Base-by-base conservation (phyloP, 805 yeast genomes). In the Dipodascopsis tothii region DNA sequence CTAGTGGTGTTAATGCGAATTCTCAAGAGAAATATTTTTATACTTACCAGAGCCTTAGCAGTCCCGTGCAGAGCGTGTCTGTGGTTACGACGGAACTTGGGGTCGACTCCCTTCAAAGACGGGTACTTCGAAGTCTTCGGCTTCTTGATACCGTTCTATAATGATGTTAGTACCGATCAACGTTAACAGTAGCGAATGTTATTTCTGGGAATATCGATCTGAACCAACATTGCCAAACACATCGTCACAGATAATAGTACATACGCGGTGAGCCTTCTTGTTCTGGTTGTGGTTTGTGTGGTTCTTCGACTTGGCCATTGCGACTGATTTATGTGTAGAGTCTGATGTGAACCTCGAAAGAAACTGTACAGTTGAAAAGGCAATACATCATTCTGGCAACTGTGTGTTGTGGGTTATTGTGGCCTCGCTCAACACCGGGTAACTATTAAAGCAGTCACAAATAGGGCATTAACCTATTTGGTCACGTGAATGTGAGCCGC, bases 71-170 rank as follows among this genome's bases (percentile, higher is more conserved):
- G 80, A 75, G 96, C 97, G 75, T 80, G 58, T 45, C 52, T 88
- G 92, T 90, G 97, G 94, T 92, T 92, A 78, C 97, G 84, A 70
- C 80, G 81, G 95, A 92, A 92, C 83, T 92, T 92, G 70, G 98
- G 81, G 74, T 92, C 97, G 72, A 90, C 96, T 80, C 95, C 95
- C 77, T 85, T 90, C 74, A 86, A 79, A 60, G 97, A 88, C 62
- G 96, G 95, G 81, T 90, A 87, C 79, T 85, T 88, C 94, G 80
- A 75, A 69, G 95, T 82, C 81, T 79, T 84, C 65, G 96, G 96
- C 88, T 90, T 92, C 84, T 90, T 90, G 79, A 92, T 90, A 78
- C 98, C 98, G 84, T 92, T 92, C 59, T 56, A 23, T 40, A 34
- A n/a, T 14, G 11, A 9, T 23, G 32, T 36, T n/a, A 33, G 35